Conservation (phyloP, 257 asterid species). For the Przewalskia tangutica region DNA sequence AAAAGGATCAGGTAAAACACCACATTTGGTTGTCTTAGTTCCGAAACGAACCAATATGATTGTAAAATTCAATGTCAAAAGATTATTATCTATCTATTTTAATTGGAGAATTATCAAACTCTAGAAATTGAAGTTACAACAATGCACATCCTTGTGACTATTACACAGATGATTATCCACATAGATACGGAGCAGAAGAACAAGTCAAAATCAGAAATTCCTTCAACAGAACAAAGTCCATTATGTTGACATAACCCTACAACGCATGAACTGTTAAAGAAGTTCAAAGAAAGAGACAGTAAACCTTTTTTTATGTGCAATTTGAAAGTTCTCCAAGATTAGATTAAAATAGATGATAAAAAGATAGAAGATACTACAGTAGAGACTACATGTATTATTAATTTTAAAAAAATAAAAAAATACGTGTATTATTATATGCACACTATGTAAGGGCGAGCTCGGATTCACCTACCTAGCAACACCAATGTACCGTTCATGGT, state of each 20-base stretch:
- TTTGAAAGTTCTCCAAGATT: not conserved
- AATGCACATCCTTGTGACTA: not conserved
- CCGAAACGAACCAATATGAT: not conserved
- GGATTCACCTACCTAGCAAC: conserved; percentile 47
- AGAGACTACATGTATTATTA: not conserved
- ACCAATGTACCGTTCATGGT: conserved; percentile 61
- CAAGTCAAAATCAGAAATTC: not conserved
- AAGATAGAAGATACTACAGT: not conserved
- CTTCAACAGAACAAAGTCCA: not conserved
- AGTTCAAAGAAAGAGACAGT: not conserved
- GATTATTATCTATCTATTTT: not conserved
- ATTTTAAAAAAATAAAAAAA: not conserved
- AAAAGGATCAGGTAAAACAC: not conserved
- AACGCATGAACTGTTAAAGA: not conserved
- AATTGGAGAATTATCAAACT: not conserved
- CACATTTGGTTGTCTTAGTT: not conserved
- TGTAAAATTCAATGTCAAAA: not conserved
- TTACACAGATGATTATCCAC: not conserved
- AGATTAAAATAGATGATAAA: not conserved
- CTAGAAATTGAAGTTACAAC: not conserved
- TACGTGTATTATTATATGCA: not conserved
- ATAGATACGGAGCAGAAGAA: not conserved
- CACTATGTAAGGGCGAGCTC: not conserved
- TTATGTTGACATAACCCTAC: not conserved
- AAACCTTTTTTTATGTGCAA: not conserved